These are phyloP conservation scores for Lathyrus tuberosus DNA, from an alignment of 306 rosid genomes.

Conservation along the genomic window DNA sequence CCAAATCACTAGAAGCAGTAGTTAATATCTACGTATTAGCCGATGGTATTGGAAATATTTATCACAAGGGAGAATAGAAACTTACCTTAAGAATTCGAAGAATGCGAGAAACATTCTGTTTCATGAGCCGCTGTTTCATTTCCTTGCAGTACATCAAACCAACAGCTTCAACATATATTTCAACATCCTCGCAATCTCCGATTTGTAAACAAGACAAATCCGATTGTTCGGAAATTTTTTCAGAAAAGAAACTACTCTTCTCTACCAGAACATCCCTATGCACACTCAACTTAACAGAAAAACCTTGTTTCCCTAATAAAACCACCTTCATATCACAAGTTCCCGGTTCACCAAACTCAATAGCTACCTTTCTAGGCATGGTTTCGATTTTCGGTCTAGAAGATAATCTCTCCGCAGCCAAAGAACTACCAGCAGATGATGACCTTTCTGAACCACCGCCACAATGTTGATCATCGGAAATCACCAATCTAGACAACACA, in stretches of 20 bases:
- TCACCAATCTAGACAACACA: constrained; percentile 52
- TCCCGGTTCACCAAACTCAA: constrained; percentile 97
- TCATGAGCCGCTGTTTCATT: constrained; percentile 86
- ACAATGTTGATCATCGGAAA: constrained; percentile 61
- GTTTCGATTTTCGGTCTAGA: constrained; percentile 70
- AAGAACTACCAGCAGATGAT: constrained; percentile 52
- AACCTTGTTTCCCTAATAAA: constrained; percentile 84
- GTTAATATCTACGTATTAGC: background rate
- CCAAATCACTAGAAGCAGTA: background rate
- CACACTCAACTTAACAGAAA: constrained; percentile 87
- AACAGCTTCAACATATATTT: constrained; percentile 84
- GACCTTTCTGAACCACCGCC: constrained; percentile 51
- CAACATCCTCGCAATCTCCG: constrained; percentile 89
- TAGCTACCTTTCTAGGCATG: constrained; percentile 90
- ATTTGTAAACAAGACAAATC: constrained; percentile 65
- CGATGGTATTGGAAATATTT: background rate
- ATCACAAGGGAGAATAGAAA: background rate
- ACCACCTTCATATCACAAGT: constrained; percentile 85
- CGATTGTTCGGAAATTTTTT: constrained; percentile 57
- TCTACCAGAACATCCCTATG: constrained; percentile 71
- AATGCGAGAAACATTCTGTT: constrained; percentile 85
- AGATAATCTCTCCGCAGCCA: constrained; percentile 59
- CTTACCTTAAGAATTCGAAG: constrained; percentile 87
- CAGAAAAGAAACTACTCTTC: constrained; percentile 71
- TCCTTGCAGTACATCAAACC: constrained; percentile 96